Conservation (phyloP, 2,329 filamentous ascomycete species). For the Sclerotinia minor region DNA sequence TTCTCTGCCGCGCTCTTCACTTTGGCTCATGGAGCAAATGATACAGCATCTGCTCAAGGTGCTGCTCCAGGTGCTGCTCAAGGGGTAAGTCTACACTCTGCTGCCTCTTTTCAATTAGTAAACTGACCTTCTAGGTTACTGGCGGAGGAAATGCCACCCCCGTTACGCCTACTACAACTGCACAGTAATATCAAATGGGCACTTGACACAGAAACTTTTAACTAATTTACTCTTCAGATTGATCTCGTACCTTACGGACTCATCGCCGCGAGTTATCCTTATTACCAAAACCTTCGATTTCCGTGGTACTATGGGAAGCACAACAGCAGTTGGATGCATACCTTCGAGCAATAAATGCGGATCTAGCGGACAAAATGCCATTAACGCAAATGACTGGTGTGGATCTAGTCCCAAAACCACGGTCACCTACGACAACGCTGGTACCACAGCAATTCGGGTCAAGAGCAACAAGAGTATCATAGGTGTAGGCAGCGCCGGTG, state of each 20-base stretch:
- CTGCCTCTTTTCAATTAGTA: neutral
- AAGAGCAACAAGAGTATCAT: conserved; percentile 38
- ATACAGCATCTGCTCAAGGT: conserved; percentile 17
- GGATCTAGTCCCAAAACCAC: conserved; percentile 19
- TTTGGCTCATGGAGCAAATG: conserved; percentile 13
- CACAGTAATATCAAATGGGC: neutral
- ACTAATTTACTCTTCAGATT: conserved; percentile 46
- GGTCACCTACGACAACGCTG: conserved; percentile 29
- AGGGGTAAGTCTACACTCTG: neutral
- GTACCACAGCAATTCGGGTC: conserved; percentile 32
- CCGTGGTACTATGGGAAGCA: conserved; percentile 27
- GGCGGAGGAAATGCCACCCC: conserved; percentile 57
- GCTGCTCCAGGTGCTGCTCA: conserved; percentile 16
- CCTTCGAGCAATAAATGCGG: conserved; percentile 24
- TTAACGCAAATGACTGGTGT: conserved; percentile 28
- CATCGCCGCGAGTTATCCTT: conserved; percentile 56
- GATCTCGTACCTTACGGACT: conserved; percentile 56
- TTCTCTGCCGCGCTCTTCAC: conserved; percentile 10
- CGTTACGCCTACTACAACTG: conserved; percentile 39
- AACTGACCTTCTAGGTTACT: conserved; percentile 42
- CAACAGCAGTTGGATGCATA: conserved; percentile 22
- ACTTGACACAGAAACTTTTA: neutral
- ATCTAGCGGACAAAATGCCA: conserved; percentile 27
- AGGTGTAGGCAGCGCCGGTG: conserved; percentile 30
- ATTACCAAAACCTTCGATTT: conserved; percentile 49